Conservation (phyloP, 2,329 filamentous ascomycete genomes). For the Sporothrix dimorphospora region DNA sequence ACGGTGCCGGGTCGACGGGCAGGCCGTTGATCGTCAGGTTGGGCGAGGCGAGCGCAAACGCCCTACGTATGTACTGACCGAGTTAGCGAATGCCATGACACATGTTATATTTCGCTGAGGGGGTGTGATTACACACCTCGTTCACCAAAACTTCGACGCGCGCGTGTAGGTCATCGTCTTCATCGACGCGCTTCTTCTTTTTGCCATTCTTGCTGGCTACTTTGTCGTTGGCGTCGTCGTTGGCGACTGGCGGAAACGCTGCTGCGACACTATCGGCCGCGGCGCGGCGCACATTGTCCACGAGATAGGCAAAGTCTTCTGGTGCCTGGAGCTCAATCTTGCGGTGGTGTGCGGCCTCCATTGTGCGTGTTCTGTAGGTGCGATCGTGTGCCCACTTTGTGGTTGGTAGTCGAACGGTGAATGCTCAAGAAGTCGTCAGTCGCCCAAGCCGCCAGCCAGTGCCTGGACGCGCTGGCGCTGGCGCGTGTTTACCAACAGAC, state of each 20-base stretch:
- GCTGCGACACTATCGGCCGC: conserved; percentile 69
- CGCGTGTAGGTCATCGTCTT: conserved; percentile 60
- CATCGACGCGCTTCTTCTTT: conserved; percentile 31
- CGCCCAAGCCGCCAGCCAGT: not conserved
- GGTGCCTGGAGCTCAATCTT: conserved; percentile 80
- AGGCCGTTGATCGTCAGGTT: conserved; percentile 68
- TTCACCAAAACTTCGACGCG: conserved; percentile 63
- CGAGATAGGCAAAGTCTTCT: conserved; percentile 71
- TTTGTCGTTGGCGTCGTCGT: conserved; percentile 37
- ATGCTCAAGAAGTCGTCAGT: not conserved
- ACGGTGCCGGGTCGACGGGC: conserved; percentile 47
- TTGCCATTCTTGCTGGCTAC: conserved; percentile 34
- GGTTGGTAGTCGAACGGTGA: not conserved
- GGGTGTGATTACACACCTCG: conserved; percentile 49
- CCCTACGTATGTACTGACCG: conserved; percentile 59
- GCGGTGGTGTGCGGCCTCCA: conserved; percentile 58
- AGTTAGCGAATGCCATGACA: conserved; percentile 37
- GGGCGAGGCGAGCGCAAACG: conserved; percentile 60
- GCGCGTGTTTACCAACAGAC: conserved; percentile 15
- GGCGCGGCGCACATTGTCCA: conserved; percentile 68
- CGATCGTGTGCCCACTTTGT: not conserved
- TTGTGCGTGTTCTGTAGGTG: conserved; percentile 28
- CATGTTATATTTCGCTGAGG: not conserved
- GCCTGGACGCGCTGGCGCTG: not conserved
- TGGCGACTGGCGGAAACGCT: conserved; percentile 67